Evolutionary conservation across 257 asterid genomes (phyloP).

Genomic region (Leonotis leonurus): DNA sequence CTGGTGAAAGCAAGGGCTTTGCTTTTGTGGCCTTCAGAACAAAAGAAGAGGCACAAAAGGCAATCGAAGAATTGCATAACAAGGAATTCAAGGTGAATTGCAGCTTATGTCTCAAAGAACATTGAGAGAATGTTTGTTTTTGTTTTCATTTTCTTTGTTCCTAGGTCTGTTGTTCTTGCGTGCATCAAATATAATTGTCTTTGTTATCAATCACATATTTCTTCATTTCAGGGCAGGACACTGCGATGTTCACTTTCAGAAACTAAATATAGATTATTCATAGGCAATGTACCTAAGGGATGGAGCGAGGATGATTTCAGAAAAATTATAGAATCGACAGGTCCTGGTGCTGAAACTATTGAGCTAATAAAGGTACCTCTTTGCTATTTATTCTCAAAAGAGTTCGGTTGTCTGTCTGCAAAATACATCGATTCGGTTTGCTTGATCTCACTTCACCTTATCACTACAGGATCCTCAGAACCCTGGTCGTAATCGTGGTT

Average conservation of each 20-base stretch:
- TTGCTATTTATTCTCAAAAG: conserved; percentile 4
- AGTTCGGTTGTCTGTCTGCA: neutral
- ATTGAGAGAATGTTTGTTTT: neutral
- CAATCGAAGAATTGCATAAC: conserved; percentile 72
- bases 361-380: conserved; percentile 83
- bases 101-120: neutral
- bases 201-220: conserved; percentile 12
- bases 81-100: conserved; percentile 77
- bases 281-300: conserved; percentile 84
- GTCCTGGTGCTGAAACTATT: conserved; percentile 86
- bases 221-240: conserved; percentile 68
- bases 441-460: conserved; percentile 17
- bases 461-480: conserved; percentile 76
- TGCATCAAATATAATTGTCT: conserved; percentile 2
- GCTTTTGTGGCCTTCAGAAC: conserved; percentile 88
- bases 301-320: conserved; percentile 74
- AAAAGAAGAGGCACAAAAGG: conserved; percentile 75
- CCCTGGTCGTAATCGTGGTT: conserved; percentile 83
- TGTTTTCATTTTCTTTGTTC: neutral
- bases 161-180: conserved; percentile 2
- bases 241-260: conserved; percentile 81
- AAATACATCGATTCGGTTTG: conserved; percentile 6
- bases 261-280: conserved; percentile 79
- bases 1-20: conserved; percentile 96
- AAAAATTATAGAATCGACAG: conserved; percentile 62